Evolutionary conservation across 1,284 basidiomycete species (phyloP), one percentile per base, ranked within the genome.

Genomic region (Fomitiporia mediterranea): DNA sequence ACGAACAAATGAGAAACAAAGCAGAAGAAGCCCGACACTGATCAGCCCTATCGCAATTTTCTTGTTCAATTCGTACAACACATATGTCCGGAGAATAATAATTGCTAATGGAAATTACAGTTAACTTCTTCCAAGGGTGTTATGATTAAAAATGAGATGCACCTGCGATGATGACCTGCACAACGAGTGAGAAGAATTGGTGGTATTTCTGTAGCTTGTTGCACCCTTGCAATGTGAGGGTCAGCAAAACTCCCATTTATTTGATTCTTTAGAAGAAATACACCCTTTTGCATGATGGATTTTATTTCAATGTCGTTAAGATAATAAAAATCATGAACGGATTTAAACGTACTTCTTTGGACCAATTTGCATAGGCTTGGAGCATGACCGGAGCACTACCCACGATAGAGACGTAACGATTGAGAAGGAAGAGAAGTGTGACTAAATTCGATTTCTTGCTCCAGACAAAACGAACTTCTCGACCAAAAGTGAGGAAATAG

Each of bases 41-140:
- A n/a, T n/a, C n/a, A n/a, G n/a, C n/a, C n/a, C n/a, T n/a, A n/a
- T n/a, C n/a, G n/a, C n/a, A n/a, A n/a, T n/a, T n/a, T 49, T 56
- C 9, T 3, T 25, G 15, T 44, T 48, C 6, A 51, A 30, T 25
- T 56, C 51, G 28, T 56, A 60, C 13, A 60, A 39, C 17, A 55
- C 58, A n/a, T 60, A 60, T 3, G 58, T 60, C 11, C 58, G 55
- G 23, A 60, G 23, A n/a, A 60, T 56, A 27, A 60, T 21, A 4
- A 60, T 49, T 7, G 53, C 58, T 60, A 13, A 19, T 40, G 19
- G 4, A 21, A 40, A 1, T 21, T 27, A 17, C 19, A 19, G 9
- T 28, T 39, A 34, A 28, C 15, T 4, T 27, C 17, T n/a, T 13
- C 7, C 2, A 39, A 11, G 11, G 7, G 38, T 4, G 11, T 23